Evolutionary conservation across 2,329 filamentous ascomycete genomes (phyloP).

Genomic region (Tothia fuscella): DNA sequence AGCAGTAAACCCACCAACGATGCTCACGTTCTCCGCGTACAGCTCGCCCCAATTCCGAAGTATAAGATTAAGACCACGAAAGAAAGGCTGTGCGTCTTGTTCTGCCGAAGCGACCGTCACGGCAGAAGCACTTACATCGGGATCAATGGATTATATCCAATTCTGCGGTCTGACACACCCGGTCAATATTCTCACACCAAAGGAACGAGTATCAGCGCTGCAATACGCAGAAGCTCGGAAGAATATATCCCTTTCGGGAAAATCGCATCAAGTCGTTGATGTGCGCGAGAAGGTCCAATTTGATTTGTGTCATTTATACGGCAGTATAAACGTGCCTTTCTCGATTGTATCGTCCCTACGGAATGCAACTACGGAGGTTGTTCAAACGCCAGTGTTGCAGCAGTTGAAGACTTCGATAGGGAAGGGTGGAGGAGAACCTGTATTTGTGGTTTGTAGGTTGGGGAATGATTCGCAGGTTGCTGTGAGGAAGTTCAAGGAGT

Average conservation of each 20-base stretch:
- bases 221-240: constrained; percentile 39
- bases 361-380: background rate
- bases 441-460: constrained; percentile 62
- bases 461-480: constrained; percentile 71
- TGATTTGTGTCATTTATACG: constrained; percentile 62
- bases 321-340: constrained; percentile 65
- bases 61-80: constrained; percentile 58
- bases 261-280: constrained; percentile 56
- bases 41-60: constrained; percentile 52
- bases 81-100: constrained; percentile 66
- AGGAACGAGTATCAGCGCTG: constrained; percentile 55
- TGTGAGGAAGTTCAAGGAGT: constrained; percentile 51
- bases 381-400: background rate
- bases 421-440: constrained; percentile 34
- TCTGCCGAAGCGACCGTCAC: constrained; percentile 52
- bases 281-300: constrained; percentile 79
- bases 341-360: constrained; percentile 36
- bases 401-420: background rate
- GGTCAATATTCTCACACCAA: constrained; percentile 43
- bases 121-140: constrained; percentile 46
- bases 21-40: constrained; percentile 46
- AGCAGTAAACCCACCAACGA: constrained; percentile 23
- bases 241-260: constrained; percentile 9
- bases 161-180: constrained; percentile 62
- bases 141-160: constrained; percentile 67